Evolutionary conservation across 768 basidiomycete species (phyloP).

Genomic region (Rhizopogon salebrosus): DNA sequence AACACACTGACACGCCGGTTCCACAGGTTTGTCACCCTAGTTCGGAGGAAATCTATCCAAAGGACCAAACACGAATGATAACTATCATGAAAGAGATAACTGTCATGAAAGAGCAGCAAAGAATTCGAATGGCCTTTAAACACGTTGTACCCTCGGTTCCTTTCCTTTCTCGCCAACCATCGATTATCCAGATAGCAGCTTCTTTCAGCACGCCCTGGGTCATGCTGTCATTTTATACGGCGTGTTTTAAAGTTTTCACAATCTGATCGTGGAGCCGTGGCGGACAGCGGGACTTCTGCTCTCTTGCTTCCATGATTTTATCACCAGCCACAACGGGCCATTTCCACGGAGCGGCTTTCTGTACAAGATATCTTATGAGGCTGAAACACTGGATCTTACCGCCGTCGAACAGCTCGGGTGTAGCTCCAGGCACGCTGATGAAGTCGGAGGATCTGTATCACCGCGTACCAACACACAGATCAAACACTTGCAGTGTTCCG

Average conservation of each 20-base stretch:
- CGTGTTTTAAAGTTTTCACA: conserved; percentile 1
- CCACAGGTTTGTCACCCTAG: not conserved
- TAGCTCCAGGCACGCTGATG: not conserved
- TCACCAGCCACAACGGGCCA: not conserved
- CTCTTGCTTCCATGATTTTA: no score
- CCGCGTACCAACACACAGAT: not conserved
- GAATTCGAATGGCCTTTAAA: not conserved
- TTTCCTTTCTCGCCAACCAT: not conserved
- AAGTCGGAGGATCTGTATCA: not conserved
- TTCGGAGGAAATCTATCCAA: not conserved
- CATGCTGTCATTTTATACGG: not conserved
- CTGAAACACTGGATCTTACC: not conserved
- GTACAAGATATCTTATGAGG: not conserved
- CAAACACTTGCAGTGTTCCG: not conserved
- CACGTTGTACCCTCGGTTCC: not conserved
- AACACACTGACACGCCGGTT: not conserved
- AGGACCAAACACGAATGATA: not conserved
- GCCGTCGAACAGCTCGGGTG: not conserved
- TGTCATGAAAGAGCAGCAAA: not conserved
- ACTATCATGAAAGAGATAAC: not conserved
- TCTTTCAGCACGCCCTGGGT: not conserved
- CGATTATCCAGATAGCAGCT: not conserved
- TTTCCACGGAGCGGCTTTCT: not conserved
- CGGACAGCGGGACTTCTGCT: no score
- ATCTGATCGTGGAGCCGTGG: conserved; percentile 1